Percentiles rank a stretch among this genome's conserved stretches.
Evolutionary conservation across 495 filamentous ascomycete species (phyloP).

Genomic region (Pyrenula aspistea): DNA sequence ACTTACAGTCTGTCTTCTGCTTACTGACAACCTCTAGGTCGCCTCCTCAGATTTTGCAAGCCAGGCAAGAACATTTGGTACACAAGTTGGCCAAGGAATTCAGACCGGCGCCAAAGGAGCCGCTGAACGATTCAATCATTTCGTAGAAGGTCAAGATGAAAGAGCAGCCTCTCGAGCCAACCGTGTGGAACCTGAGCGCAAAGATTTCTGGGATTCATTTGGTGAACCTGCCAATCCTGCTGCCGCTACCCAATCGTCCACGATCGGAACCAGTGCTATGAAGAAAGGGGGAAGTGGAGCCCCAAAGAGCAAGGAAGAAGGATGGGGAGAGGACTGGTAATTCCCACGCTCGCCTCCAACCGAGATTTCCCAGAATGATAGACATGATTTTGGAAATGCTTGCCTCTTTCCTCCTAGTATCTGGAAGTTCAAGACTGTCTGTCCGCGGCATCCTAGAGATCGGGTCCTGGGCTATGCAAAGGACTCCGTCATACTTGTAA

Average conservation of each 20-base stretch:
- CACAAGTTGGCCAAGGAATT: constrained; percentile 48
- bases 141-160: constrained; percentile 58
- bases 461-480: too few relatives aligned
- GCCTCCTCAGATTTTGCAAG: constrained; percentile 80
- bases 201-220: constrained; percentile 85
- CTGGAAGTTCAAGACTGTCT: too few relatives aligned
- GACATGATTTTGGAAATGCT: too few relatives aligned
- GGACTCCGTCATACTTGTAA: too few relatives aligned
- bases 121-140: constrained; percentile 64
- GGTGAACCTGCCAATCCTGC: constrained; percentile 1
- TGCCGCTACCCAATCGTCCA: constrained; percentile 14
- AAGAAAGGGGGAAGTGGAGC: constrained; percentile 42
- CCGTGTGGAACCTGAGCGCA: constrained; percentile 49
- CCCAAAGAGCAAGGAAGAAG: constrained; percentile 36
- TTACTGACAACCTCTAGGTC: constrained; percentile 31
- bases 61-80: constrained; percentile 63
- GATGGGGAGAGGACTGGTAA: constrained; percentile 61
- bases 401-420: too few relatives aligned
- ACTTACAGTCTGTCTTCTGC: background rate
- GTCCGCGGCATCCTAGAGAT: too few relatives aligned
- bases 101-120: constrained; percentile 58
- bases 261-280: constrained; percentile 66
- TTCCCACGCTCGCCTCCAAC: background rate
- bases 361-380: too few relatives aligned
- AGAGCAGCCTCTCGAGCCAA: constrained; percentile 1